Base-by-base conservation (phyloP, 768 basidiomycete genomes). In the Butyriboletus loyo region DNA sequence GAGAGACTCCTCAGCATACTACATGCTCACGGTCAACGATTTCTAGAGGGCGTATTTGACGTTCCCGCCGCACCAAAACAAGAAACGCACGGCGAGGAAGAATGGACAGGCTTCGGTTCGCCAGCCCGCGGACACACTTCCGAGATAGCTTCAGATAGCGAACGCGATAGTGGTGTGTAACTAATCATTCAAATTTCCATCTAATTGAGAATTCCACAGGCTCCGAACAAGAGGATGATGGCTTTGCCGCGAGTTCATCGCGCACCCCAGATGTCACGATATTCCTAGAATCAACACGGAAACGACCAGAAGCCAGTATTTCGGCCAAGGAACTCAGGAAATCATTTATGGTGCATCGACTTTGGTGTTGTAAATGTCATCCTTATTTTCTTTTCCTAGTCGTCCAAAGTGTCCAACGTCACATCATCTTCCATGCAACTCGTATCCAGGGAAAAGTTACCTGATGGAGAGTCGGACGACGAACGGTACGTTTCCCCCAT, bases 341-440 rank as follows among this genome's bases (percentile, higher is more conserved):
- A 63, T 76, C 84, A 0, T 92, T 92, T 64, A 91, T 92, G 89
- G 90, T 89, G 62, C 64, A 47, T 11, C 19, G 41, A 1, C n/a
- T 32, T 42, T 46, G 15, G 17, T 19, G 24, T 35, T 46, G 7
- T 21, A 6, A 42, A 15, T 27, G 25, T 34, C 37, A 35, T 24
- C n/a, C 42, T 57, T 37, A n/a, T 39, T 55, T 37, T 51, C 54
- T 17, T 36, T 57, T 46, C 43, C 44, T 42, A 91, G 90, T 93
- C 90, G 4, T 89, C 91, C 22, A 92, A 86, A 71, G 79, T 89
- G 22, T 77, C 80, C 19, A 85, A 83, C 60, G 53, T 91, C 27
- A 76, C 75, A 6, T 46, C 37, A 11, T 36, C 52, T 15, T 46
- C 46, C 24, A 63, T 74, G 51, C 46, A 41, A 46, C 52, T 44